Conservation (phyloP, 164 flowering plant genomes). For the Liriodendron chinense region DNA sequence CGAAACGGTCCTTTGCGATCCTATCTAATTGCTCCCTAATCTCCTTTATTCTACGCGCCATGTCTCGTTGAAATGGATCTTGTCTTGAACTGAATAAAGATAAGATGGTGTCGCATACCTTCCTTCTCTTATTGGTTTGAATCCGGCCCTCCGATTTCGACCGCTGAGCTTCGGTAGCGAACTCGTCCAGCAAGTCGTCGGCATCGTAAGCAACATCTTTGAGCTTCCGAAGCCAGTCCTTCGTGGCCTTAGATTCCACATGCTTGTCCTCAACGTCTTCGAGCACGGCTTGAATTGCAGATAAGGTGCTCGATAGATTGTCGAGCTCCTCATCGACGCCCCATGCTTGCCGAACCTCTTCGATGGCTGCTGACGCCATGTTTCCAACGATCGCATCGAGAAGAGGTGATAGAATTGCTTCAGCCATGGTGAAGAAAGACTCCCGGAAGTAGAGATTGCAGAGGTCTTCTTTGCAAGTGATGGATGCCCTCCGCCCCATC, state of each 20-base stretch:
- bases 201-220: slow-evolving; percentile 9
- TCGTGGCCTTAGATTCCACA: background rate
- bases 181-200: slow-evolving; percentile 11
- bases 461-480: background rate
- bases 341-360: background rate
- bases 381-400: background rate
- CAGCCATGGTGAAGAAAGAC: background rate
- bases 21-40: background rate
- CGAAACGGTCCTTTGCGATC: slow-evolving; percentile 2
- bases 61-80: background rate
- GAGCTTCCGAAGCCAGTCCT: slow-evolving; percentile 2
- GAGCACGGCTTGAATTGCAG: slow-evolving; percentile 2
- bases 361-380: background rate
- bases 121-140: background rate
- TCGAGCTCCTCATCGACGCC: background rate
- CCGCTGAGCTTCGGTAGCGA: background rate
- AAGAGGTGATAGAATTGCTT: background rate
- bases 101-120: background rate
- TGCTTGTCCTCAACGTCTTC: slow-evolving; percentile 3
- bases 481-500: too few relatives aligned
- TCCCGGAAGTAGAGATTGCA: background rate
- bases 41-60: background rate
- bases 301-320: background rate
- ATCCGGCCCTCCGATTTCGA: background rate
- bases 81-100: background rate